These are phyloP conservation scores for Eudorina sp. DNA, from an alignment of 139 green algal genomes.

Conservation along the genomic window DNA sequence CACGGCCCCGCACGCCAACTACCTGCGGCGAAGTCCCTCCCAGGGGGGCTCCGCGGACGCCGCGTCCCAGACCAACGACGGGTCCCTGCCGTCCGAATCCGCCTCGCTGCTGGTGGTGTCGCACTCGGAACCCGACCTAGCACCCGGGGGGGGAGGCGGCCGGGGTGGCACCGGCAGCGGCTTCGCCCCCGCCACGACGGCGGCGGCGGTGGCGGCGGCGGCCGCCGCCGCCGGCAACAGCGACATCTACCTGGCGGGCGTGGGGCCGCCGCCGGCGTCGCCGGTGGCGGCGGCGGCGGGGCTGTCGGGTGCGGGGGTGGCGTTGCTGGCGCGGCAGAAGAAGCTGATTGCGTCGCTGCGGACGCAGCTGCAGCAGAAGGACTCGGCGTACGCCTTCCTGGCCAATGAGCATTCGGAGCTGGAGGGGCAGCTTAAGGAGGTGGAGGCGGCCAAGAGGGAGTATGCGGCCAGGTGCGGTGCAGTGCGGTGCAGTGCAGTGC, in stretches of 20 bases:
- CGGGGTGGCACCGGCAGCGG: no score
- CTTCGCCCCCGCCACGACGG: neutral
- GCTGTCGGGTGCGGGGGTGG: conserved; percentile 38
- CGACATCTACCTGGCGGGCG: conserved; percentile 16
- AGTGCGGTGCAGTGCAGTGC: no score
- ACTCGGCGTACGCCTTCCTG: conserved; percentile 41
- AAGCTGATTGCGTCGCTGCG: conserved; percentile 14
- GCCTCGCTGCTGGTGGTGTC: conserved; percentile 1
- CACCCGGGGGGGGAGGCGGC: neutral
- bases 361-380: conserved; percentile 45
- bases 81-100: neutral
- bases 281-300: conserved; percentile 24
- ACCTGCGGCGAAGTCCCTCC: neutral
- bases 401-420: conserved; percentile 53
- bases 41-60: neutral
- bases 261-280: conserved; percentile 33
- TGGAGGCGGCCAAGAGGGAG: conserved; percentile 56
- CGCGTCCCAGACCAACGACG: neutral
- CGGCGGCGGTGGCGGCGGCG: neutral
- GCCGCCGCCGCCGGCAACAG: neutral
- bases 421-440: conserved; percentile 58
- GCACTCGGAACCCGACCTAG: conserved; percentile 7
- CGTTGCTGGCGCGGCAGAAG: conserved; percentile 36
- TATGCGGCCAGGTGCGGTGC: conserved; percentile 53
- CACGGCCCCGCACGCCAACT: conserved; percentile 22